Conservation (phyloP, 2,329 filamentous ascomycete genomes). For the Cercospora beticola region DNA sequence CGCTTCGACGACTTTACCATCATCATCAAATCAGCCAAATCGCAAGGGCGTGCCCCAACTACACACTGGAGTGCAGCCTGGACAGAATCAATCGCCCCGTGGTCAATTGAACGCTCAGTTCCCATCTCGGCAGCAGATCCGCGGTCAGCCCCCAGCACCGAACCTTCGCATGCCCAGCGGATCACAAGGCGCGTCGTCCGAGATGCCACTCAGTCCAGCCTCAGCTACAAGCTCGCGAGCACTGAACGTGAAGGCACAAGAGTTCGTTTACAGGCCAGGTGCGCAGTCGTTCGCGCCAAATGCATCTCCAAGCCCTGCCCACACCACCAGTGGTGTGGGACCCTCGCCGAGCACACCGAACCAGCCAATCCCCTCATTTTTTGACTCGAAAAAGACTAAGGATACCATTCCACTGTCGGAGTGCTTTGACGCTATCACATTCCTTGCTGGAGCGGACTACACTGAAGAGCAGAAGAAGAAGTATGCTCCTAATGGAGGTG, state of each 20-base stretch:
- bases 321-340: conserved; percentile 29
- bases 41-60: conserved; percentile 2
- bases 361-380: conserved; percentile 29
- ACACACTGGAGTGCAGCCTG: conserved; percentile 5
- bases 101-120: conserved; percentile 4
- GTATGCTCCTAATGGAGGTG: conserved; percentile 75
- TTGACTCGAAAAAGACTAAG: conserved; percentile 45
- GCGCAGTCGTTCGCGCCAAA: conserved; percentile 78
- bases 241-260: conserved; percentile 64
- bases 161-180: conserved; percentile 66
- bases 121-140: neutral
- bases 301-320: conserved; percentile 67
- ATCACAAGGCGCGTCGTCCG: conserved; percentile 25
- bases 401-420: conserved; percentile 60
- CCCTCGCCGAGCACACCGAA: conserved; percentile 26
- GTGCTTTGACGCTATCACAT: conserved; percentile 61
- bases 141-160: conserved; percentile 53
- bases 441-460: conserved; percentile 63
- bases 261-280: conserved; percentile 83
- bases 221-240: conserved; percentile 48
- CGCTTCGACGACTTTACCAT: conserved; percentile 9
- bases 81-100: conserved; percentile 7
- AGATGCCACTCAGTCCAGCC: conserved; percentile 49
- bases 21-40: conserved; percentile 17
- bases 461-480: conserved; percentile 53